Conservation (phyloP, 306 rosid species). For the Quercus engelmannii region DNA sequence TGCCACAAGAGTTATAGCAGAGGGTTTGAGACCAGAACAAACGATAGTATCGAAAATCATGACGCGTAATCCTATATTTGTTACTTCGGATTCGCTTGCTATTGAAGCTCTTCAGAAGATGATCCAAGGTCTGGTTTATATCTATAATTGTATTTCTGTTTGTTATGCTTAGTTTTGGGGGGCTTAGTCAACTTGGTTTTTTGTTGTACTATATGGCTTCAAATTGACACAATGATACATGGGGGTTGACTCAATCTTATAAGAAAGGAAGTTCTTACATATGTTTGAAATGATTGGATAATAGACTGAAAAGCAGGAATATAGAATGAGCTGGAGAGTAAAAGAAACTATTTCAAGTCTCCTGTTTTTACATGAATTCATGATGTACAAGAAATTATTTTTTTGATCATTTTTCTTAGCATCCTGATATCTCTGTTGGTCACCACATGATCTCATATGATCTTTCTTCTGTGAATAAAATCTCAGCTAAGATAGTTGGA, state of each 20-base stretch:
- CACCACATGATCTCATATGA: not conserved
- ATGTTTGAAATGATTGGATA: not conserved
- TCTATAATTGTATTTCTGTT: not conserved
- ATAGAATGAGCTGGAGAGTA: not conserved
- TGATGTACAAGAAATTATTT: not conserved
- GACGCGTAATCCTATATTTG: constrained; percentile 85
- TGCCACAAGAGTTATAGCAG: constrained; percentile 82
- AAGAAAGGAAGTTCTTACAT: not conserved
- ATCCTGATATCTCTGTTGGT: not conserved
- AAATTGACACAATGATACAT: not conserved
- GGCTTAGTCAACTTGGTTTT: not conserved
- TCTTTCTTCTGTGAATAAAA: not conserved
- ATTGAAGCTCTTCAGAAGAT: constrained; percentile 91
- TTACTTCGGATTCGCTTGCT: constrained; percentile 74
- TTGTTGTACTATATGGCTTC: not conserved
- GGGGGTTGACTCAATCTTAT: not conserved
- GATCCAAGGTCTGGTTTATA: constrained; percentile 65
- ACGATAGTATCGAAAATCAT: constrained; percentile 75
- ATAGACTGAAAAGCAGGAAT: not conserved
- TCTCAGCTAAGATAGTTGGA: not conserved
- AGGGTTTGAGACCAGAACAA: constrained; percentile 88
- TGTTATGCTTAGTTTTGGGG: not conserved
- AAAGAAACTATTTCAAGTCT: not conserved
- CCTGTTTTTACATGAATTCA: not conserved
- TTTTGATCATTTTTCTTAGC: not conserved